These are phyloP conservation scores for Sporothrix dimorphospora DNA, from an alignment of 2,329 filamentous ascomycete genomes.

Conservation along the genomic window DNA sequence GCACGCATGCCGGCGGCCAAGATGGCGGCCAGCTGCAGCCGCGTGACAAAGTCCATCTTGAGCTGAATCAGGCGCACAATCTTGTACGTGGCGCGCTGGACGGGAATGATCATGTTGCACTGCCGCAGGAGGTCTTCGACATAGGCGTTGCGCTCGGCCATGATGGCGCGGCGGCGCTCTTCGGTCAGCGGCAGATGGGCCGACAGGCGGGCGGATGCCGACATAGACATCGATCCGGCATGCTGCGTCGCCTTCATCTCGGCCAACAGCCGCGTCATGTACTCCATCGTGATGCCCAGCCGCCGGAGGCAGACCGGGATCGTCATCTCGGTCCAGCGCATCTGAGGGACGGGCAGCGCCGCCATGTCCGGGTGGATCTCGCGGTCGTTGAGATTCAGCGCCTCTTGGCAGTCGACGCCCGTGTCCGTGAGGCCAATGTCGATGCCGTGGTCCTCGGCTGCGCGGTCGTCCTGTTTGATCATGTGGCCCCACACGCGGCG, in stretches of 20 bases:
- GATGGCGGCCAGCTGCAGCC: constrained; percentile 34
- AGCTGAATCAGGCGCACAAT: constrained; percentile 35
- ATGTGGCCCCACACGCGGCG: constrained; percentile 35
- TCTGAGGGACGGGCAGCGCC: constrained; percentile 46
- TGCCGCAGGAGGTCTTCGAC: constrained; percentile 53
- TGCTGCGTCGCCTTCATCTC: constrained; percentile 32
- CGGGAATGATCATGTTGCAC: constrained; percentile 55
- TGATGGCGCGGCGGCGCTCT: constrained; percentile 28
- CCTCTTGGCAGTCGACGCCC: constrained; percentile 50
- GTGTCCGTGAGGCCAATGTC: constrained; percentile 42
- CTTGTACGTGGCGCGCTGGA: constrained; percentile 37
- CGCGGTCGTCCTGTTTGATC: constrained; percentile 33
- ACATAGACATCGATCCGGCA: not conserved
- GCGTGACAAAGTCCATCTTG: constrained; percentile 40
- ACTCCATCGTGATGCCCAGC: constrained; percentile 41
- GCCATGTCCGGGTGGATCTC: constrained; percentile 51
- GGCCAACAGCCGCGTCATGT: constrained; percentile 51
- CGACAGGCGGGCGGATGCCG: not conserved
- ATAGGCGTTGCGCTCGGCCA: constrained; percentile 42
- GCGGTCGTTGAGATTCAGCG: constrained; percentile 56
- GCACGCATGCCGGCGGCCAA: not conserved
- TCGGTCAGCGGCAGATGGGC: constrained; percentile 25
- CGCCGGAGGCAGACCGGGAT: constrained; percentile 56
- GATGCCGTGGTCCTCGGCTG: constrained; percentile 57
- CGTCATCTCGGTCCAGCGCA: constrained; percentile 58